These are phyloP conservation scores for Mortierella sp. DNA, from an alignment of 371 early-diverging fungal species.

Conservation along the genomic window DNA sequence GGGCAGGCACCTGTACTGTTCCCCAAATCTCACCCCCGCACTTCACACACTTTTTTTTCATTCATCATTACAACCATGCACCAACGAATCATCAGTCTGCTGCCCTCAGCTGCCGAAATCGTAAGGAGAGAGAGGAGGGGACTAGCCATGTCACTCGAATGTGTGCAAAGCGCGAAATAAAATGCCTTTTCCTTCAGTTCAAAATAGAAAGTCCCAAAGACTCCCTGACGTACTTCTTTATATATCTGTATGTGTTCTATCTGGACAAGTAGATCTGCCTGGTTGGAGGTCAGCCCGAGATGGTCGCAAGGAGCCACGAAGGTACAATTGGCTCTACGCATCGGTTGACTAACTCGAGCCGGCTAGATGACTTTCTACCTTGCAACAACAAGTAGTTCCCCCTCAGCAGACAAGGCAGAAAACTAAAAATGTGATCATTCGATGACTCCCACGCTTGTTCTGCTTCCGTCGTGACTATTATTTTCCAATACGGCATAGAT, in stretches of 20 bases:
- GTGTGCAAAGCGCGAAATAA: neutral
- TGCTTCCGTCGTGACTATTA: neutral
- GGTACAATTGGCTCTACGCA: conserved; percentile 17
- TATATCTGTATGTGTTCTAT: neutral
- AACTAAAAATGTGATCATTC: neutral
- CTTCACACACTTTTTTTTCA: neutral
- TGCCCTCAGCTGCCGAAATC: conserved; percentile 73
- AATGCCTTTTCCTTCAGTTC: neutral
- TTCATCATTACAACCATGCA: conserved; percentile 5
- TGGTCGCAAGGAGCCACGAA: conserved; percentile 66
- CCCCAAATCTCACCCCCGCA: neutral
- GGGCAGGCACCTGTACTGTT: neutral
- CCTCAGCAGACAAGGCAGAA: neutral
- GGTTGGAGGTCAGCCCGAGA: conserved; percentile 61
- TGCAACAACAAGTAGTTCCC: too few relatives aligned
- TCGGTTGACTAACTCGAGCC: neutral
- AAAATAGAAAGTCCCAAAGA: neutral
- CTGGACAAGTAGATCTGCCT: conserved; percentile 59
- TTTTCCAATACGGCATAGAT: conserved; percentile 39
- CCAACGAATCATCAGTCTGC: conserved; percentile 62
- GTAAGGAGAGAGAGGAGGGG: conserved; percentile 14
- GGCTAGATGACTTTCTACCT: too few relatives aligned
- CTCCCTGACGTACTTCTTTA: neutral
- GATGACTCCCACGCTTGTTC: neutral
- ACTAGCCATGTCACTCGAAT: neutral